A percentile compares a stretch with the other conserved stretches of the same genome.
phyloP scores from a whole-genome alignment of 495 filamentous ascomycete genomes.

The Darksidea phi region DNA sequence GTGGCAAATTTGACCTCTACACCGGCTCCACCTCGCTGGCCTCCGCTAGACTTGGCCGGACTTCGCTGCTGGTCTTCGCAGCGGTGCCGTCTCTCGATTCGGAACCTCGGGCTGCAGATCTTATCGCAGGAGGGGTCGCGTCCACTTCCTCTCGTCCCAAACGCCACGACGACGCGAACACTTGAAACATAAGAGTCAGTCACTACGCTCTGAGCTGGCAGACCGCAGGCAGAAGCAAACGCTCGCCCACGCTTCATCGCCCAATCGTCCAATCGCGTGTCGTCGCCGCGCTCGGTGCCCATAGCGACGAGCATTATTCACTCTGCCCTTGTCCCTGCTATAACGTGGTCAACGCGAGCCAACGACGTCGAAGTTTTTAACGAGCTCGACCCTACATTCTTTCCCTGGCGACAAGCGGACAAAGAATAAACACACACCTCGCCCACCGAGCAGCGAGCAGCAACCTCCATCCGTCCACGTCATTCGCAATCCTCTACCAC shows the following conservation, averaged over 20 bases:
- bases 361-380: constrained; percentile 21
- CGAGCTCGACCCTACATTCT: constrained; percentile 12
- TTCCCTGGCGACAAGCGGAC: constrained; percentile 16
- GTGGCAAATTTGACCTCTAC: not conserved
- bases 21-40: not conserved
- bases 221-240: constrained; percentile 18
- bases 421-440: constrained; percentile 33
- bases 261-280: constrained; percentile 28
- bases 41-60: not conserved
- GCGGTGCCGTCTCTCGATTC: constrained; percentile 6
- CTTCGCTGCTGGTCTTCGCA: not conserved
- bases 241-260: constrained; percentile 6
- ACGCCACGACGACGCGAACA: not conserved
- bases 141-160: not conserved
- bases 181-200: constrained; percentile 8
- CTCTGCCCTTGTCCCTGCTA: constrained; percentile 32
- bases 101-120: constrained; percentile 30
- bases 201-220: constrained; percentile 13
- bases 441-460: not conserved
- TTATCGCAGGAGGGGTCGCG: constrained; percentile 24
- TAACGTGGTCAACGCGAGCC: constrained; percentile 19
- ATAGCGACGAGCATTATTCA: constrained; percentile 32
- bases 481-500: constrained; percentile 13
- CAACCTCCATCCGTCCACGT: not conserved
- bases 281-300: constrained; percentile 12